Base-by-base conservation (phyloP, 192 early-diverging fungal species). In the Phycomyces nitens region DNA sequence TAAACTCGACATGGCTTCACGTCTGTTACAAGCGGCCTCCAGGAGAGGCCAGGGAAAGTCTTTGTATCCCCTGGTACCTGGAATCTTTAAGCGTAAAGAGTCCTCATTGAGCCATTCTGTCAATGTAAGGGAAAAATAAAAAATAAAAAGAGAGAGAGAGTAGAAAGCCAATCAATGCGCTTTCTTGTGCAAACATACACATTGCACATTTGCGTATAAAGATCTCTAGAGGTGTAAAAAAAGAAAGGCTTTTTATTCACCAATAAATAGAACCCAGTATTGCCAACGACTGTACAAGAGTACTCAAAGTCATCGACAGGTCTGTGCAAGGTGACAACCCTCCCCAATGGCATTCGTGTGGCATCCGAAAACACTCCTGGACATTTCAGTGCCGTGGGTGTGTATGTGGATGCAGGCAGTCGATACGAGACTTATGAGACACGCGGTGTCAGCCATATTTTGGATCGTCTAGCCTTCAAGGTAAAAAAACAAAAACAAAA, bases 401-500 rank as follows among this genome's bases (percentile, higher is more conserved):
- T 96, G 5, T 94, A 93, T 66, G 84, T 97, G 5, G 89, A 97
- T 69, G 90, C 92, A 0, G 97, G 97, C 18, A 89, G 92, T 57
- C 82, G 93, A 53, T 91, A 90, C 66, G 97, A 99, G 69, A 86
- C 85, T 18, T 68, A 69, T 1, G 38, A 60, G 7, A 91, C 87
- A 20, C 69, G 81, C 0, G 97, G 94, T 15, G 86, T 84, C 8
- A 83, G 84, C 10, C 94, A 99, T 77, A 71, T 99, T 66, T 76
- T 96, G 57, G 95, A 97, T 80, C 86, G 93, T 34, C 71, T 96
- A 71, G 89, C 97, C 0, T 99, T 99, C 81, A 97, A 97, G 84
- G 88, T 90, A 61, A 44, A 47, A 52, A 34, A 11, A 26, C 21
- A 26, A 34, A 14, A 44, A 1, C 21, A 38, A n/a, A 6, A 10